phyloP scores from a whole-genome alignment of 805 yeast genomes.

The Candida chilensis region DNA sequence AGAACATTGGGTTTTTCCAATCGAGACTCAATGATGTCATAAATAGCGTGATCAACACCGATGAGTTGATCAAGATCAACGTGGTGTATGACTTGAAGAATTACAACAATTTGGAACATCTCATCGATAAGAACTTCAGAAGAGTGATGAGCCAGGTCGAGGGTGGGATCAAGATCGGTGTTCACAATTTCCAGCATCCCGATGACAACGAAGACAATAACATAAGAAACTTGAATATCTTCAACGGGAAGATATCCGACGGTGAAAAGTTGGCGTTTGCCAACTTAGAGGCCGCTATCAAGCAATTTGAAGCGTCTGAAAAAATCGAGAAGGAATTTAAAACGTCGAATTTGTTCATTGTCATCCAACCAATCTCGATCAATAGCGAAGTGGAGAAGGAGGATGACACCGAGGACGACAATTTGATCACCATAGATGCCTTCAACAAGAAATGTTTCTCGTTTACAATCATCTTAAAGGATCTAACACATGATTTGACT shows the following conservation, averaged over 20 bases:
- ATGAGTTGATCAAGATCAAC: slow-evolving; percentile 51
- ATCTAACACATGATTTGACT: slow-evolving; percentile 68
- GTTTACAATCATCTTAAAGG: slow-evolving; percentile 70
- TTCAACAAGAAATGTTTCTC: slow-evolving; percentile 50
- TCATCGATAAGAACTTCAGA: slow-evolving; percentile 46
- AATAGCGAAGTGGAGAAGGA: slow-evolving; percentile 1
- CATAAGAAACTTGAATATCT: slow-evolving; percentile 50
- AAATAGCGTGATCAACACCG: slow-evolving; percentile 23
- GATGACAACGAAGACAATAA: slow-evolving; percentile 10
- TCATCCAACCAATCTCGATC: slow-evolving; percentile 51
- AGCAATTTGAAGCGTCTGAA: slow-evolving; percentile 25
- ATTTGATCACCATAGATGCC: slow-evolving; percentile 31
- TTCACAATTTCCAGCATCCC: slow-evolving; percentile 35
- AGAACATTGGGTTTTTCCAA: slow-evolving; percentile 17
- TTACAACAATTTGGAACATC: slow-evolving; percentile 34
- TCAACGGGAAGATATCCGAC: slow-evolving; percentile 68
- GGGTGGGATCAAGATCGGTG: slow-evolving; percentile 60
- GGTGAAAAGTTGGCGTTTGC: slow-evolving; percentile 88
- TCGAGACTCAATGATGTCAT: slow-evolving; percentile 25
- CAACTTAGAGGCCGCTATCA: slow-evolving; percentile 69
- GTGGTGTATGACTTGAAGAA: slow-evolving; percentile 62
- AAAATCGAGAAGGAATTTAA: slow-evolving; percentile 12
- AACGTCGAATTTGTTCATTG: slow-evolving; percentile 56
- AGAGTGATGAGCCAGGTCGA: slow-evolving; percentile 68
- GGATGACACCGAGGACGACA: slow-evolving; percentile 11